Percentiles rank a stretch among this genome's conserved stretches.
These are phyloP conservation scores for Leucocoprinus birnbaumii DNA, from an alignment of 768 basidiomycete genomes.

Conservation along the genomic window DNA sequence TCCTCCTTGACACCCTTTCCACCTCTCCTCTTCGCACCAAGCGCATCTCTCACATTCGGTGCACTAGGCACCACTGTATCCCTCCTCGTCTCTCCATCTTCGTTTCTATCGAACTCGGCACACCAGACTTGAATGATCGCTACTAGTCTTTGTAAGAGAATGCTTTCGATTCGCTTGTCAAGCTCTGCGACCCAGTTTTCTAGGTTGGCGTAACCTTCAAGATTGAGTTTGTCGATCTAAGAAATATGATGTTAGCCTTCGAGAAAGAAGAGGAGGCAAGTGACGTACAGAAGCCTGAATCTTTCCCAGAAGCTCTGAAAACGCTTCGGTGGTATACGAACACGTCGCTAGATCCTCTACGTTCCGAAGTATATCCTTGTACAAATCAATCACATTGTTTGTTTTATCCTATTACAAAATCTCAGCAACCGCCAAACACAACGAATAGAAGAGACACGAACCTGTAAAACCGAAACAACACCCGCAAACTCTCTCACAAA, in stretches of 20 bases:
- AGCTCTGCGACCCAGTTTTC: slow-evolving; percentile 90
- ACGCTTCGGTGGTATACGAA: slow-evolving; percentile 79
- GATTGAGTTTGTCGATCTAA: slow-evolving; percentile 91
- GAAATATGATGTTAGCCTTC: background rate
- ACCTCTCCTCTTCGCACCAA: slow-evolving; percentile 57
- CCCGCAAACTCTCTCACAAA: slow-evolving; percentile 96
- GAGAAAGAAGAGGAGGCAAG: background rate
- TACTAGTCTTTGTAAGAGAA: slow-evolving; percentile 70
- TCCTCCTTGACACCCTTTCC: slow-evolving; percentile 78
- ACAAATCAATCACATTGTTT: slow-evolving; percentile 88
- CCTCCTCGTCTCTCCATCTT: slow-evolving; percentile 65
- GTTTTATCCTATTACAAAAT: slow-evolving; percentile 73
- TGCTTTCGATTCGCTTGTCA: slow-evolving; percentile 78
- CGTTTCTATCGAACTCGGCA: slow-evolving; percentile 74
- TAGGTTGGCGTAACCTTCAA: slow-evolving; percentile 94
- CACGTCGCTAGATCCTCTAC: slow-evolving; percentile 90
- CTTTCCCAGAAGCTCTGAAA: slow-evolving; percentile 70
- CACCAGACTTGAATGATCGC: slow-evolving; percentile 88
- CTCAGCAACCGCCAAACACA: background rate
- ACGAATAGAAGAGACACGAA: slow-evolving; percentile 22
- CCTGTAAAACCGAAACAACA: slow-evolving; percentile 88
- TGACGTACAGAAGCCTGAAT: slow-evolving; percentile 79
- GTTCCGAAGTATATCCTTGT: slow-evolving; percentile 78
- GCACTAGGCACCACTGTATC: slow-evolving; percentile 41
- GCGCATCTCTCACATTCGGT: slow-evolving; percentile 40